Base-by-base conservation (phyloP, 139 green algal species). In the Zygnema circumcarinatum region DNA sequence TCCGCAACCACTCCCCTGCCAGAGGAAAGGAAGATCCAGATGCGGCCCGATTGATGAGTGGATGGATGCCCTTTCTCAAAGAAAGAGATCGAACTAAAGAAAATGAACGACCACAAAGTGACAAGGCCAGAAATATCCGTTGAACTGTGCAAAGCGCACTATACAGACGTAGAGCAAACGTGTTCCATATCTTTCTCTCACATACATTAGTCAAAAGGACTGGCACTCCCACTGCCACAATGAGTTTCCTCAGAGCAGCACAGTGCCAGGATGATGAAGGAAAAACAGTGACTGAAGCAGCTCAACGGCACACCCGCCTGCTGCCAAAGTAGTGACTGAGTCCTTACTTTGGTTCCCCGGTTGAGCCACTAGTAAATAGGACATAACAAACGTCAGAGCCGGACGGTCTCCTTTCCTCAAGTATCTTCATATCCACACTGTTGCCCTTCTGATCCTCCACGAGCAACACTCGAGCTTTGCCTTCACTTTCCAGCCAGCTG, bases 341-440 rank as follows among this genome's bases (percentile, higher is more conserved):
- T 40, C 69, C 69, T 7, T 16, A 78, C 69, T 78, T 78, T 39
- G 75, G 75, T 11, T 83, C n/a, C 33, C 75, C 75, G 33, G 75
- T 83, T 21, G 75, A 83, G 32, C 75, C 75, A 53, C 75, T 83
- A 2, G 75, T 83, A 25, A 83, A 83, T 16, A 83, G 75, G 39
- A 83, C 75, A 56, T 83, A 83, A 53, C 75, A 83, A 25, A 74
- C 75, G 7, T 52, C 36, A 16, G 31, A 52, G 32, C 75, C 75
- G 7, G 75, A 22, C 3, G 75, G 75, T 35, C 11, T 83, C n/a
- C 20, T 11, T 73, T 31, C 78, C 25, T 74, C 78, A 36, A 78
- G 25, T 33, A 67, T 67, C 35, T n/a, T 75, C 32, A 76, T 11
- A 2, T 85, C 75, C 33, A 83, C 38, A n/a, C 2, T 25, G 32